Percentiles rank a stretch among this genome's conserved stretches.
These are phyloP conservation scores for Spiromastix sp. DNA, from an alignment of 2,329 filamentous ascomycete species.

Conservation along the genomic window DNA sequence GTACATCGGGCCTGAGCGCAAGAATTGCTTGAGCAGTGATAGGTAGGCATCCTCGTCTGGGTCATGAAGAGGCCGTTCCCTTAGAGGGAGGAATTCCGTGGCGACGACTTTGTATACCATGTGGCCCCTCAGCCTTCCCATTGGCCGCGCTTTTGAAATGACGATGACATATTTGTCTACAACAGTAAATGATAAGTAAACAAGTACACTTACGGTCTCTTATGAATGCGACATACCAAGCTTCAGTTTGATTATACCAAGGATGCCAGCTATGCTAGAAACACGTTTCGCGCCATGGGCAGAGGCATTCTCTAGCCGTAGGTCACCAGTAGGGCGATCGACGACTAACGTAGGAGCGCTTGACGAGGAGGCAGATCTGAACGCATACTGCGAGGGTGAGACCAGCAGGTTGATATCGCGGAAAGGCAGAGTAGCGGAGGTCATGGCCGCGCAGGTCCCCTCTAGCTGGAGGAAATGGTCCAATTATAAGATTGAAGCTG, in stretches of 20 bases:
- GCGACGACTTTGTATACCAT: constrained; percentile 89
- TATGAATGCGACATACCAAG: constrained; percentile 54
- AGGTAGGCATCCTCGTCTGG: constrained; percentile 91
- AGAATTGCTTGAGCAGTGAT: constrained; percentile 64
- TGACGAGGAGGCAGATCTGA: constrained; percentile 89
- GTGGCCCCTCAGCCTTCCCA: constrained; percentile 87
- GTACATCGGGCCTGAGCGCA: constrained; percentile 84
- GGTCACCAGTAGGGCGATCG: constrained; percentile 83
- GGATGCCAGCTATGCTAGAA: constrained; percentile 86
- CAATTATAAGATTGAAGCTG: too few species aligned
- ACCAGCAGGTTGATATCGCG: constrained; percentile 96
- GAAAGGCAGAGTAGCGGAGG: constrained; percentile 53
- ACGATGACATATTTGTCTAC: constrained; percentile 90
- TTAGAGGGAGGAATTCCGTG: constrained; percentile 87
- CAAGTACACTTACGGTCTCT: not conserved
- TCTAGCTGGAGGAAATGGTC: too few species aligned
- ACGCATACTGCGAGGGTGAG: constrained; percentile 85
- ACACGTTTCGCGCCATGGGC: constrained; percentile 70
- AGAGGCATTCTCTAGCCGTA: constrained; percentile 72
- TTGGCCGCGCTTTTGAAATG: constrained; percentile 85
- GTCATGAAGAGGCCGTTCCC: constrained; percentile 83
- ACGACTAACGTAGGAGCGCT: constrained; percentile 79
- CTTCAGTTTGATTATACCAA: constrained; percentile 87
- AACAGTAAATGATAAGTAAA: too few species aligned
- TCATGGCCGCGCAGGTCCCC: constrained; percentile 23